Evolutionary conservation across 169 alveolate species (phyloP).

Genomic region (Plasmodium vivax): DNA sequence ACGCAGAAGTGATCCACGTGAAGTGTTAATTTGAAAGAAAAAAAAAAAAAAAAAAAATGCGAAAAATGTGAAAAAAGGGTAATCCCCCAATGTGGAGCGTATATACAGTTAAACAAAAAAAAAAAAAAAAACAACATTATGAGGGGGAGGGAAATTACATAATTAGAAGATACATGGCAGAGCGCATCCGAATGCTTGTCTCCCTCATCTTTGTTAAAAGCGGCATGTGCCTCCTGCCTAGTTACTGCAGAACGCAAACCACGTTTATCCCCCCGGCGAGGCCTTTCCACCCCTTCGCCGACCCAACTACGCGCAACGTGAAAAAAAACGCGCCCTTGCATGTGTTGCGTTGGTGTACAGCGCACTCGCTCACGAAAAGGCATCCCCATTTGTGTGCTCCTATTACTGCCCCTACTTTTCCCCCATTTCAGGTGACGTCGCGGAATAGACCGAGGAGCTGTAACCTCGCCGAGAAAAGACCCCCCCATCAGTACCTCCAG

Average conservation of each 20-base stretch:
- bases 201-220: background rate
- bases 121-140: background rate
- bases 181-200: background rate
- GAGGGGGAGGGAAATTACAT: background rate
- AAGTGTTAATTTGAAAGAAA: background rate
- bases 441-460: background rate
- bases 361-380: background rate
- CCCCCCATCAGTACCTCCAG: background rate
- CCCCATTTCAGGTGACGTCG: background rate
- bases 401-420: background rate
- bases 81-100: background rate
- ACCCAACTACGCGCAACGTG: background rate
- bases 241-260: background rate
- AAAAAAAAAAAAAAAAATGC: background rate
- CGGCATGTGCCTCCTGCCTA: background rate
- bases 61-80: background rate
- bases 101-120: background rate
- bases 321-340: too few species aligned
- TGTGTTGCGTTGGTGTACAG: background rate
- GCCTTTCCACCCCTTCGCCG: background rate
- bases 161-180: background rate
- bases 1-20: background rate
- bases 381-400: background rate
- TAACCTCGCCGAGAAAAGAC: background rate
- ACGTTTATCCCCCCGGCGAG: background rate